Conservation (phyloP, 2,329 filamentous ascomycete genomes). For the Aspergillus aculeatinus region DNA sequence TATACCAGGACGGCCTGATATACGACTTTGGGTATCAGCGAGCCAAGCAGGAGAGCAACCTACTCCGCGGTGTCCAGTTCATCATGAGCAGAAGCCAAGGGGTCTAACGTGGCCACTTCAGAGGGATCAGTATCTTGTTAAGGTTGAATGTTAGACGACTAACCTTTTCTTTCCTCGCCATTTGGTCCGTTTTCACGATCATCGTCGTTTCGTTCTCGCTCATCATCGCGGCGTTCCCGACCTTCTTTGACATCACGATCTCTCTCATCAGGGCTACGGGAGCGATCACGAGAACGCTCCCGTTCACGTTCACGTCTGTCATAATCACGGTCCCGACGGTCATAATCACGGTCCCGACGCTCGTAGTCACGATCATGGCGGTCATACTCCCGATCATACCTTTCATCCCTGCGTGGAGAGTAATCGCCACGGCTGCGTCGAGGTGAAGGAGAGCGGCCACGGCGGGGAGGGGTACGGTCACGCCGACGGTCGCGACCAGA, state of each 20-base stretch:
- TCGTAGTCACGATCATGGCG: constrained; percentile 73
- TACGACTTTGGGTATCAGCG: constrained; percentile 9
- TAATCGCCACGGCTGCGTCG: constrained; percentile 65
- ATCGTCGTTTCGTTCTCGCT: constrained; percentile 68
- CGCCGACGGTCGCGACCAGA: constrained; percentile 72
- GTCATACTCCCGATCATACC: constrained; percentile 70
- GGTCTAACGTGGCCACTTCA: constrained; percentile 60
- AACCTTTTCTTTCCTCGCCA: constrained; percentile 89
- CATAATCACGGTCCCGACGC: constrained; percentile 67
- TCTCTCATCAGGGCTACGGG: constrained; percentile 66
- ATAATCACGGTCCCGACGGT: constrained; percentile 55
- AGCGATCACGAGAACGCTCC: constrained; percentile 69
- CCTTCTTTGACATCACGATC: constrained; percentile 50
- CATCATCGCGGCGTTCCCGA: constrained; percentile 53
- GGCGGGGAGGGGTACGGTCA: constrained; percentile 74
- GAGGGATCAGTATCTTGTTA: constrained; percentile 6
- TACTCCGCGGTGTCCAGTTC: constrained; percentile 93
- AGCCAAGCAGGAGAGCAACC: constrained; percentile 28
- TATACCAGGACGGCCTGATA: not conserved
- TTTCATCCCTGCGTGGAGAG: constrained; percentile 85
- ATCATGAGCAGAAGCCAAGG: constrained; percentile 80
- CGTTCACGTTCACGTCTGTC: constrained; percentile 57
- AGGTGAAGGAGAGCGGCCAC: constrained; percentile 62
- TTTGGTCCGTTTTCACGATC: constrained; percentile 76
- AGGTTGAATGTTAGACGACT: constrained; percentile 14